Base-by-base conservation (phyloP, 2,329 filamentous ascomycete species). In the Metarhizium humberi region DNA sequence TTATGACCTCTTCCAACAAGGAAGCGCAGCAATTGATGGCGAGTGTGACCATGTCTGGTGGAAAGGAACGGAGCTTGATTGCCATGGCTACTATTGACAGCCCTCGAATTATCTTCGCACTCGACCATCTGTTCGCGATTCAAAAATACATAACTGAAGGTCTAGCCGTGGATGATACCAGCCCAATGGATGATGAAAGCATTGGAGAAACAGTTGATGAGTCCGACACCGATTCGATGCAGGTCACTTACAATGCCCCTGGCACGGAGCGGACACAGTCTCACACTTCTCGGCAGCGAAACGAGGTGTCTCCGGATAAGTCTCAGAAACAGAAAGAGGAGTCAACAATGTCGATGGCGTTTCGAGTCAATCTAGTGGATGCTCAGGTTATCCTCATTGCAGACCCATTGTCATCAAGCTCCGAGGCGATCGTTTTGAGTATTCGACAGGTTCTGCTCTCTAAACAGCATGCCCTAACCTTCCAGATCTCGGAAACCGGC, bases 11-110 rank as follows among this genome's bases (percentile, higher is more conserved):
- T 55, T 91, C 92, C 65, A 97, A 96, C 70, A 92, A 91, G 62
- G 87, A 92, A 55, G 91, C 94, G 49, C 92, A 97, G 69, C 95
- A 99, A 64, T 92, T 99, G 66, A 99, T 99, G 94, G 94, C 94
- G 18, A 96, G 88, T 67, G 76, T 99, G 4, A 95, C 92, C 0
- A 95, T 99, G 71, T 91, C 92, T 0, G 89, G 91, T 16, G 91
- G 91, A 3, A 76, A 84, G 38, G 87, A 96, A 45, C 84, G 85
- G 57, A 89, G 85, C 67, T 72, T 97, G 55, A 95, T 97, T 64
- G 90, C 90, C 2, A 88, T 99, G 71, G 82, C 96, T 56, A 96
- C 92, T 0, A 85, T 99, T 58, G 94, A 99, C 66, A 99, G 94
- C 62, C 94, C 94, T 2, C 82, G 91, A 3, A 83, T 99, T 55